These are phyloP conservation scores for Cercospora nicotianae DNA, from an alignment of 2,329 filamentous ascomycete species.

Conservation along the genomic window DNA sequence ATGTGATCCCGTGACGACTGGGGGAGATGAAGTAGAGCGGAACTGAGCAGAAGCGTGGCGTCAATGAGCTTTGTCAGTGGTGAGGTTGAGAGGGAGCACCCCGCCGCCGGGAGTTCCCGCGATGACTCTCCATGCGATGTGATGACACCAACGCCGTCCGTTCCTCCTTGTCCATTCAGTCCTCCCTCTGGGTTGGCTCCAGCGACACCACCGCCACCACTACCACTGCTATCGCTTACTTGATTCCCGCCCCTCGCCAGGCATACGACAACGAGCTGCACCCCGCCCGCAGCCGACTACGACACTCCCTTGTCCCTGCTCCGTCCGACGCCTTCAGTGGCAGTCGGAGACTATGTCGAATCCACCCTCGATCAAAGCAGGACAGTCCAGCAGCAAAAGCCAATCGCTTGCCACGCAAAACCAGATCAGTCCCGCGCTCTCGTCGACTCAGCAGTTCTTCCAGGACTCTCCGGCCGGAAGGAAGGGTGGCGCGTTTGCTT, in stretches of 20 bases:
- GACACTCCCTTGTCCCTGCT: background rate
- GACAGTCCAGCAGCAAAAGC: conserved; percentile 46
- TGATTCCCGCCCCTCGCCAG: conserved; percentile 13
- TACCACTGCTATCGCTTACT: conserved; percentile 12
- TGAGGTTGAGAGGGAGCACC: background rate
- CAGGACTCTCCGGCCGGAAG: conserved; percentile 45
- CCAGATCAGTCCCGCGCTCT: conserved; percentile 46
- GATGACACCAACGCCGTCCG: conserved; percentile 10
- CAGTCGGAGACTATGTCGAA: conserved; percentile 44
- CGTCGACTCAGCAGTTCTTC: conserved; percentile 46
- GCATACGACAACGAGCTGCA: conserved; percentile 9
- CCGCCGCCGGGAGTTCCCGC: conserved; percentile 6
- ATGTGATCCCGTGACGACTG: background rate
- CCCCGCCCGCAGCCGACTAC: conserved; percentile 5
- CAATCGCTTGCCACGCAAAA: conserved; percentile 27
- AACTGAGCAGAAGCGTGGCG: background rate
- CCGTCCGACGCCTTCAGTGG: conserved; percentile 29
- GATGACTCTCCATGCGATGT: conserved; percentile 3
- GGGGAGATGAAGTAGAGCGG: background rate
- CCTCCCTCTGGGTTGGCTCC: conserved; percentile 19
- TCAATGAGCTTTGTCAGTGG: conserved; percentile 1
- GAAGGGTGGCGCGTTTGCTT: conserved; percentile 30
- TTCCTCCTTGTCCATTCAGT: conserved; percentile 13
- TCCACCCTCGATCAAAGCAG: conserved; percentile 41
- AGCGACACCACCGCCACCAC: conserved; percentile 15